Percentiles rank a stretch among this genome's conserved stretches.
Conservation (phyloP, 495 filamentous ascomycete species). For the Patellaria atrata region DNA sequence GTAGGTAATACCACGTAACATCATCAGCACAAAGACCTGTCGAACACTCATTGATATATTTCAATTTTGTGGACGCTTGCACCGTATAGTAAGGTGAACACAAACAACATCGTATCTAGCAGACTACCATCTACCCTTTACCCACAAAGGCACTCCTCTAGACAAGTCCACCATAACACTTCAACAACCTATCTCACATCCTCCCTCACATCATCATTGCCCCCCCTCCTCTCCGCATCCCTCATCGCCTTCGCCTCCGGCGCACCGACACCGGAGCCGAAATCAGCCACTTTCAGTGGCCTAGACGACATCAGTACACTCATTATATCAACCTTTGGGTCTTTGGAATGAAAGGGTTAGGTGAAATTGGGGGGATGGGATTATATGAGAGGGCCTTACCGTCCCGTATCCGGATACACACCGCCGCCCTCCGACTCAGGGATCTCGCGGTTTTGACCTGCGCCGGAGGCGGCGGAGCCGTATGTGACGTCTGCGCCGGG, state of each 20-base stretch:
- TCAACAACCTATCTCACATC: too few relatives aligned
- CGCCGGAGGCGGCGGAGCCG: slow-evolving; percentile 33
- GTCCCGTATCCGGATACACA: slow-evolving; percentile 32
- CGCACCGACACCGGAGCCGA: slow-evolving; percentile 36
- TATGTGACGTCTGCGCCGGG: slow-evolving; percentile 31
- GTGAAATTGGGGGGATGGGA: neutral
- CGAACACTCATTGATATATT: too few relatives aligned
- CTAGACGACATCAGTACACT: slow-evolving; percentile 5
- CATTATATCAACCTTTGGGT: neutral
- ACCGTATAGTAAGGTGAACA: too few relatives aligned
- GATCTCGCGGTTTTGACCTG: slow-evolving; percentile 40
- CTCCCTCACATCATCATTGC: slow-evolving; percentile 31
- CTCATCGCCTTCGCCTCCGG: slow-evolving; percentile 35
- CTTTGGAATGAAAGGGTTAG: neutral
- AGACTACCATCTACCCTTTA: too few relatives aligned
- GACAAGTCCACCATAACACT: too few relatives aligned
- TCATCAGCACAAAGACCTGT: too few relatives aligned
- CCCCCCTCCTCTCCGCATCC: slow-evolving; percentile 26
- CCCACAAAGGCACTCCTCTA: too few relatives aligned
- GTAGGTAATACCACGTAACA: too few relatives aligned
- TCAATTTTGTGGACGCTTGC: too few relatives aligned
- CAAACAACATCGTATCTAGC: too few relatives aligned
- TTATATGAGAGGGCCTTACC: slow-evolving; percentile 20
- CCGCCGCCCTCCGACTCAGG: slow-evolving; percentile 38
- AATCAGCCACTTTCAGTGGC: slow-evolving; percentile 33